A percentile compares a stretch with the other conserved stretches of the same genome.
These are phyloP conservation scores for Coniosporium tulheliwenetii DNA, from an alignment of 2,329 filamentous ascomycete species.

Conservation along the genomic window DNA sequence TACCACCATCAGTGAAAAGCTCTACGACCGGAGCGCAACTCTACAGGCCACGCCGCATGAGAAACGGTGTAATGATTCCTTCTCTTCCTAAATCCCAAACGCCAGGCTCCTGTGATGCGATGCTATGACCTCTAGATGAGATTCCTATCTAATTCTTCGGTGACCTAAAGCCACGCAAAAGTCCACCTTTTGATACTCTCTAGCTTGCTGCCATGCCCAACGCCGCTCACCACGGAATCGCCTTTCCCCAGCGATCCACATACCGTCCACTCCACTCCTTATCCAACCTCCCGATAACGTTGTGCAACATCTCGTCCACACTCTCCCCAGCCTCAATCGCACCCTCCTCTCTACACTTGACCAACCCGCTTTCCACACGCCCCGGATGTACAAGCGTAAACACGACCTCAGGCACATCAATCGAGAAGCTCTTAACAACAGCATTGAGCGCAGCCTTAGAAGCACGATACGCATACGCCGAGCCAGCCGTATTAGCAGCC, in stretches of 20 bases:
- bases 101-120: too few relatives aligned
- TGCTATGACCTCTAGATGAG: too few relatives aligned
- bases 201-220: too few relatives aligned
- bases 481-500: constrained; percentile 21
- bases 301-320: constrained; percentile 18
- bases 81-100: too few relatives aligned
- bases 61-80: too few relatives aligned
- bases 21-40: too few relatives aligned
- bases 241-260: constrained; percentile 26
- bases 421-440: constrained; percentile 25
- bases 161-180: too few relatives aligned
- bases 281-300: constrained; percentile 18
- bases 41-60: too few relatives aligned
- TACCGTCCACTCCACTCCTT: constrained; percentile 21
- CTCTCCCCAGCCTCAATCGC: constrained; percentile 26
- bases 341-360: constrained; percentile 28
- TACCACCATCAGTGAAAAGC: too few relatives aligned
- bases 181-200: too few relatives aligned
- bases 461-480: constrained; percentile 30
- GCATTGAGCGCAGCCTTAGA: constrained; percentile 31
- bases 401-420: constrained; percentile 25
- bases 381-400: constrained; percentile 30
- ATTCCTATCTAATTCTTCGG: too few relatives aligned
- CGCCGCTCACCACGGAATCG: constrained; percentile 23
- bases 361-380: constrained; percentile 27